These are phyloP conservation scores for Metschnikowia proteae DNA, from an alignment of 805 yeast genomes.

Conservation along the genomic window DNA sequence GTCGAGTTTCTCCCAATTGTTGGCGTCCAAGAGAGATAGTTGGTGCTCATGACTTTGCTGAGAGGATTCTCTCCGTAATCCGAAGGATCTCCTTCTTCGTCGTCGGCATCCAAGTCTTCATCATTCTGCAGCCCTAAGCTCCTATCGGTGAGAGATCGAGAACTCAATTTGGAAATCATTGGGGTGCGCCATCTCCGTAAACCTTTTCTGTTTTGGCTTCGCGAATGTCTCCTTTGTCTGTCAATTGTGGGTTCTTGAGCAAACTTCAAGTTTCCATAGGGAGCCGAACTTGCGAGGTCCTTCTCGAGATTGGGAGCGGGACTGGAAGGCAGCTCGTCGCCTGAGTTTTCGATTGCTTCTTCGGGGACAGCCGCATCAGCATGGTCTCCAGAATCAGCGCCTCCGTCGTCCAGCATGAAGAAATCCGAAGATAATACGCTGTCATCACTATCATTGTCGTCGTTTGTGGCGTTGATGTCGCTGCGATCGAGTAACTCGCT, in stretches of 20 bases:
- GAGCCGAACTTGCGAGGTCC: neutral
- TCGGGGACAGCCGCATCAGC: conserved; percentile 9
- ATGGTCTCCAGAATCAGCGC: neutral
- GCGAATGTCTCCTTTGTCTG: conserved; percentile 10
- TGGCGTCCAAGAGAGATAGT: conserved; percentile 85
- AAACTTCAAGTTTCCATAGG: conserved; percentile 10
- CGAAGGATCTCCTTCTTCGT: conserved; percentile 17
- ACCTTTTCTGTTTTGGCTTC: conserved; percentile 5
- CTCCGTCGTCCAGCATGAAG: neutral
- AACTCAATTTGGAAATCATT: conserved; percentile 6
- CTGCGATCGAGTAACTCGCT: conserved; percentile 9
- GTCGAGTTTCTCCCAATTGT: conserved; percentile 91
- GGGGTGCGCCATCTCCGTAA: conserved; percentile 19
- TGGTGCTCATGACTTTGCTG: conserved; percentile 43
- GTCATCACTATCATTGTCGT: conserved; percentile 7
- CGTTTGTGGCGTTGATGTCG: conserved; percentile 6
- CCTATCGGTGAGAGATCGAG: conserved; percentile 11
- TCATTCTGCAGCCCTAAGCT: conserved; percentile 9
- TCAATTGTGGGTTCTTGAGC: conserved; percentile 16
- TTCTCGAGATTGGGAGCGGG: neutral
- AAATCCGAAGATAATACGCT: conserved; percentile 2
- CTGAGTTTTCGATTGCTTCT: conserved; percentile 13
- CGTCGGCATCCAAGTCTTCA: conserved; percentile 11
- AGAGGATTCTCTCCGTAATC: conserved; percentile 18
- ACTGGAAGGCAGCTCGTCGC: conserved; percentile 9